Evolutionary conservation across 2,329 filamentous ascomycete species (phyloP).

Genomic region (Fusarium luffae): DNA sequence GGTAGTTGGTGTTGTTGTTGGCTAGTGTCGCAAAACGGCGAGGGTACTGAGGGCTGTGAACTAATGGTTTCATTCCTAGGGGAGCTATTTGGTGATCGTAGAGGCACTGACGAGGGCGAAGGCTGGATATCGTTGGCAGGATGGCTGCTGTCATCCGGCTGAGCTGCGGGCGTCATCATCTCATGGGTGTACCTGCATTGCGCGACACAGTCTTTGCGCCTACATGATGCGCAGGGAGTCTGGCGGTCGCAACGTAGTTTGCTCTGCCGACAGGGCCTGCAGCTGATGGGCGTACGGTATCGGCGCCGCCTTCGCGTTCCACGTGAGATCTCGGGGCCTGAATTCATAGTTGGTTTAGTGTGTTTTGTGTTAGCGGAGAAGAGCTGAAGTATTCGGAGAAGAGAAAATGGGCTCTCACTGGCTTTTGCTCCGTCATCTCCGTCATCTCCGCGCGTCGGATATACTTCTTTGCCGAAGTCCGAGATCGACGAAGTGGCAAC

Average conservation of each 20-base stretch:
- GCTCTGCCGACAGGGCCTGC: background rate
- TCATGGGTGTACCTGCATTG: background rate
- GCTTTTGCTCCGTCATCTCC: background rate
- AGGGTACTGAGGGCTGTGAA: background rate
- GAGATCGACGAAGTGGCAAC: background rate
- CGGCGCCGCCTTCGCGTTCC: background rate
- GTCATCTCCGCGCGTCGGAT: background rate
- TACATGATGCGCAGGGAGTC: slow-evolving; percentile 1
- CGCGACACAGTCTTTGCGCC: background rate
- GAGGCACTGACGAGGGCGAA: background rate
- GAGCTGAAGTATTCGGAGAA: background rate
- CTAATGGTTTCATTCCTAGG: background rate
- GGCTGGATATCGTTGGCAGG: background rate
- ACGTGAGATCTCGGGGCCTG: background rate
- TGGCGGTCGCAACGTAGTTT: slow-evolving; percentile 8
- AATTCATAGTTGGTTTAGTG: background rate
- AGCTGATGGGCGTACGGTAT: slow-evolving; percentile 3
- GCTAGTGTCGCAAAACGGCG: background rate
- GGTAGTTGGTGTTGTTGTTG: background rate
- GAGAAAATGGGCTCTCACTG: background rate
- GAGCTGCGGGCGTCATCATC: background rate
- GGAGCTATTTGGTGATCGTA: background rate
- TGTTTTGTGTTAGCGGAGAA: background rate
- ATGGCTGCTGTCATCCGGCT: background rate
- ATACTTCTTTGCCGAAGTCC: background rate